phyloP scores from a whole-genome alignment of 768 basidiomycete genomes.

The Russula earlei region DNA sequence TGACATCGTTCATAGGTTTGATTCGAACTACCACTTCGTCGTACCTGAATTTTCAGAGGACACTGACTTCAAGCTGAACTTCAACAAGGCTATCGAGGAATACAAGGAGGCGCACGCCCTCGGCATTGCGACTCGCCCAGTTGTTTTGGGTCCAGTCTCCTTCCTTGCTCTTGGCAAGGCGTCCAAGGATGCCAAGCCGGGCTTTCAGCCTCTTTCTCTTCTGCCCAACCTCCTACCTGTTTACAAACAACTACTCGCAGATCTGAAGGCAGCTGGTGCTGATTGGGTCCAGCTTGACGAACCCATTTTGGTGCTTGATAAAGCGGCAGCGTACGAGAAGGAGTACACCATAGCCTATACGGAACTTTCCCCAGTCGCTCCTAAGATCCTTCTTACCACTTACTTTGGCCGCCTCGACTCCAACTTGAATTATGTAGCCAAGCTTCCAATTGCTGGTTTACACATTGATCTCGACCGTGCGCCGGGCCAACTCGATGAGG shows the following conservation, averaged over 20 bases:
- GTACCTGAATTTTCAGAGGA: constrained; percentile 90
- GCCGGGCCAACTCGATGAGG: constrained; percentile 76
- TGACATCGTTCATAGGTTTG: constrained; percentile 53
- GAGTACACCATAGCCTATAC: constrained; percentile 75
- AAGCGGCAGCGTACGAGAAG: constrained; percentile 63
- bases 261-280: constrained; percentile 89
- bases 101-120: constrained; percentile 89
- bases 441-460: constrained; percentile 87
- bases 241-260: constrained; percentile 81
- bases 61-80: constrained; percentile 89
- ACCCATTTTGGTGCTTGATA: constrained; percentile 90
- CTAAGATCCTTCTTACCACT: constrained; percentile 89
- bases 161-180: constrained; percentile 93
- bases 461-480: constrained; percentile 97
- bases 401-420: constrained; percentile 96
- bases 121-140: constrained; percentile 88
- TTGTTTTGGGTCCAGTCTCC: constrained; percentile 90
- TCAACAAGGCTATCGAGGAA: constrained; percentile 92
- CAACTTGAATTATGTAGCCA: constrained; percentile 79
- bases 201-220: constrained; percentile 87
- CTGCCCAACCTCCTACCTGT: constrained; percentile 84
- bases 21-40: constrained; percentile 98
- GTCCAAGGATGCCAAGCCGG: constrained; percentile 68
- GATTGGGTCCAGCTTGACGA: constrained; percentile 96
- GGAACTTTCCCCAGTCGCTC: constrained; percentile 71